Percentiles rank a stretch among this genome's conserved stretches.
phyloP scores from a whole-genome alignment of 2,329 filamentous ascomycete species.

The Colletotrichum incanum region DNA sequence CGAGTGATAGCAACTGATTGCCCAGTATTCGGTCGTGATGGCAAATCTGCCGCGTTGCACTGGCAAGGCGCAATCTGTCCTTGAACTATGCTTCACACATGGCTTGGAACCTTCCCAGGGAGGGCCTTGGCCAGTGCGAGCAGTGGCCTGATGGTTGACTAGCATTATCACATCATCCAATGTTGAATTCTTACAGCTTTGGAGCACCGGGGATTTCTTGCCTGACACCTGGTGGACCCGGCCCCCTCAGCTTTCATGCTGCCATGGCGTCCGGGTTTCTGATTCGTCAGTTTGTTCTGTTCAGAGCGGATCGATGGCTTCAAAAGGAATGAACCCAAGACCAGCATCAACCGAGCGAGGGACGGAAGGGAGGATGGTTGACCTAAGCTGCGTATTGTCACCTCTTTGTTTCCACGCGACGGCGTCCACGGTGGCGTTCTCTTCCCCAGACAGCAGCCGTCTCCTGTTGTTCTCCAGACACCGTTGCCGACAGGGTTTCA shows the following conservation, averaged over 20 bases:
- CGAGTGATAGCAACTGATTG: slow-evolving; percentile 1
- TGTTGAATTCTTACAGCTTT: slow-evolving; percentile 39
- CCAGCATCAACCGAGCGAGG: slow-evolving; percentile 14
- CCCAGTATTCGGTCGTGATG: not conserved
- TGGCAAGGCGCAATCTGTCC: slow-evolving; percentile 10
- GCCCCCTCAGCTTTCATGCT: slow-evolving; percentile 36
- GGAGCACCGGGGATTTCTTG: slow-evolving; percentile 36
- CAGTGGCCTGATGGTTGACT: slow-evolving; percentile 34
- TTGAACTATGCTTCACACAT: not conserved
- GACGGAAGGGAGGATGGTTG: slow-evolving; percentile 17
- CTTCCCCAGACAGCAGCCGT: slow-evolving; percentile 30
- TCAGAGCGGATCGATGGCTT: slow-evolving; percentile 35
- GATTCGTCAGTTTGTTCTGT: slow-evolving; percentile 31
- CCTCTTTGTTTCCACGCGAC: slow-evolving; percentile 33
- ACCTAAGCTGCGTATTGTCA: not conserved
- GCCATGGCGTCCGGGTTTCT: not conserved
- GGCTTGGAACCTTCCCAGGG: slow-evolving; percentile 1
- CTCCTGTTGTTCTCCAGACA: slow-evolving; percentile 23
- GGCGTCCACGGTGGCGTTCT: slow-evolving; percentile 30
- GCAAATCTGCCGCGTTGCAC: slow-evolving; percentile 6
- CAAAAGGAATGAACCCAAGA: slow-evolving; percentile 26
- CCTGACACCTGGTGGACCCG: slow-evolving; percentile 35
- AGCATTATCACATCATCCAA: slow-evolving; percentile 41
- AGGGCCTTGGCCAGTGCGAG: not conserved
- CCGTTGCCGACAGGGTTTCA: slow-evolving; percentile 24